Conservation (phyloP, 805 yeast genomes). For the Candida glaebosa region DNA sequence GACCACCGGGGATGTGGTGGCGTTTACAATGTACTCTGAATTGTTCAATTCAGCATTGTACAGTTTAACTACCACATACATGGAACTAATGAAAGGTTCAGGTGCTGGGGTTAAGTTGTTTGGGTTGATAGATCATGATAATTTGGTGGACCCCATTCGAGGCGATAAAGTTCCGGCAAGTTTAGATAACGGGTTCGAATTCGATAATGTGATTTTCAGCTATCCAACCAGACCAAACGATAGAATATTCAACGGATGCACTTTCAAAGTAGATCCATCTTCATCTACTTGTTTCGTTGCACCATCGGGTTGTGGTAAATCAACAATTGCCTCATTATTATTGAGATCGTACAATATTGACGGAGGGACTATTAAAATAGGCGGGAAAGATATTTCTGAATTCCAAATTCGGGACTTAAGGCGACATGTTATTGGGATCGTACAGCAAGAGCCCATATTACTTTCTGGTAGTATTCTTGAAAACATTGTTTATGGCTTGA, state of each 20-base stretch:
- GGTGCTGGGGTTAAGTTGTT: slow-evolving; percentile 45
- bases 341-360: slow-evolving; percentile 51
- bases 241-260: slow-evolving; percentile 33
- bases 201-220: slow-evolving; percentile 37
- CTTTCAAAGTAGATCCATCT: slow-evolving; percentile 31
- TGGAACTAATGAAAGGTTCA: slow-evolving; percentile 46
- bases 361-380: slow-evolving; percentile 47
- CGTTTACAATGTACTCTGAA: slow-evolving; percentile 45
- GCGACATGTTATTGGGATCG: slow-evolving; percentile 49
- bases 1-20: slow-evolving; percentile 47
- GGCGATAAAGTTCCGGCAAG: slow-evolving; percentile 23
- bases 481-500: slow-evolving; percentile 52
- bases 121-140: slow-evolving; percentile 37
- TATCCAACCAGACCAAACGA: slow-evolving; percentile 40
- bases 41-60: slow-evolving; percentile 42
- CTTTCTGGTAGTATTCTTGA: slow-evolving; percentile 54
- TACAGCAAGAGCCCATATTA: slow-evolving; percentile 60
- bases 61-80: slow-evolving; percentile 42
- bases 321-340: slow-evolving; percentile 52
- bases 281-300: slow-evolving; percentile 48
- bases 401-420: slow-evolving; percentile 50
- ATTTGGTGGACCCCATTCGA: slow-evolving; percentile 32
- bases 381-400: slow-evolving; percentile 47
- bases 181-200: slow-evolving; percentile 32
- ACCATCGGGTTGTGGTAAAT: slow-evolving; percentile 61